A percentile compares a stretch with the other conserved stretches of the same genome.
phyloP scores from a whole-genome alignment of 805 yeast species.

The Candida maesae region DNA sequence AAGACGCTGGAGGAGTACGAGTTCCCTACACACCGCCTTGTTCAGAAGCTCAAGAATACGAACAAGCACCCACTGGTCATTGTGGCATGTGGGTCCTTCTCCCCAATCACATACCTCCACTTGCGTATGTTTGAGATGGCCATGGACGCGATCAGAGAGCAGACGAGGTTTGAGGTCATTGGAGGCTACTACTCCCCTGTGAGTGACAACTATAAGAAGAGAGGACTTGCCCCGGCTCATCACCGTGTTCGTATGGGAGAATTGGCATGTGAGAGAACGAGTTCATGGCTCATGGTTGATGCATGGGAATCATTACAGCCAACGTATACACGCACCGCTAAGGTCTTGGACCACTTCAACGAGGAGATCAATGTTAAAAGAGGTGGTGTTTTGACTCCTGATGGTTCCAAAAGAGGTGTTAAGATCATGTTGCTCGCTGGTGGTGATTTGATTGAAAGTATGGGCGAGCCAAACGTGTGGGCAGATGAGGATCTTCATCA shows the following conservation, averaged over 20 bases:
- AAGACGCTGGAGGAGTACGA: conserved; percentile 59
- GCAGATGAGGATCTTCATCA: conserved; percentile 94
- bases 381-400: conserved; percentile 68
- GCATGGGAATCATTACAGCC: conserved; percentile 98
- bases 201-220: conserved; percentile 85
- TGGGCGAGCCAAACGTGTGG: conserved; percentile 99
- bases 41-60: conserved; percentile 63
- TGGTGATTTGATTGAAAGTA: conserved; percentile 94
- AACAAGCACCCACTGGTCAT: conserved; percentile 85
- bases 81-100: conserved; percentile 96
- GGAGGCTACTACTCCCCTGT: conserved; percentile 98
- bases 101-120: conserved; percentile 93
- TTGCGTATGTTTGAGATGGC: conserved; percentile 99
- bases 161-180: conserved; percentile 88
- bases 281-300: conserved; percentile 98
- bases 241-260: conserved; percentile 98
- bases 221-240: conserved; percentile 82
- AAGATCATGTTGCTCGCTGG: conserved; percentile 96
- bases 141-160: conserved; percentile 84
- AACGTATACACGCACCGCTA: conserved; percentile 87
- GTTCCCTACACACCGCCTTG: conserved; percentile 86
- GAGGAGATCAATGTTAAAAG: conserved; percentile 89
- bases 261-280: conserved; percentile 93
- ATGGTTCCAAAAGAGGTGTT: conserved; percentile 70
- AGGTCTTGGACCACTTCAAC: conserved; percentile 94